phyloP scores from a whole-genome alignment of 2,329 filamentous ascomycete species.

The Xylaria multiplex region DNA sequence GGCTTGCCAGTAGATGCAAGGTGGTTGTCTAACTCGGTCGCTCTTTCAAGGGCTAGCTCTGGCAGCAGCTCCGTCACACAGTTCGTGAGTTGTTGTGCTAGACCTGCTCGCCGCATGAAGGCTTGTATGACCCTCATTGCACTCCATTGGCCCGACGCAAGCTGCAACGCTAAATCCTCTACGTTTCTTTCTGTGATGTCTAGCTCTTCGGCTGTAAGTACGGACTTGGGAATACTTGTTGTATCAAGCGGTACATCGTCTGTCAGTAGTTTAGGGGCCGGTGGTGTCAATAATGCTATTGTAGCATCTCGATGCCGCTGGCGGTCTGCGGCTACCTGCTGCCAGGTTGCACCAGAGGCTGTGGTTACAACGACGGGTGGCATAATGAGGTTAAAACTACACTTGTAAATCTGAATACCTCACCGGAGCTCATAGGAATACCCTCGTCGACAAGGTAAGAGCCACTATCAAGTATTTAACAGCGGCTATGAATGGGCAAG shows the following conservation, averaged over 20 bases:
- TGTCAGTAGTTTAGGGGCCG: constrained; percentile 49
- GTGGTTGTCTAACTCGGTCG: constrained; percentile 43
- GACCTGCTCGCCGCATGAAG: constrained; percentile 63
- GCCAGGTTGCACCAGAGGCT: constrained; percentile 53
- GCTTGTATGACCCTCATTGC: constrained; percentile 59
- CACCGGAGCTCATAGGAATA: background rate
- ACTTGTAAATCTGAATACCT: background rate
- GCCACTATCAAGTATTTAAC: background rate
- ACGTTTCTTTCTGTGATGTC: constrained; percentile 59
- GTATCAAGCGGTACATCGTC: constrained; percentile 55
- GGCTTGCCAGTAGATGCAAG: constrained; percentile 37
- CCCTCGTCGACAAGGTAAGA: background rate
- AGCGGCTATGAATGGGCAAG: background rate
- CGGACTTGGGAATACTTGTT: constrained; percentile 55
- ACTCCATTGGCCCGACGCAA: constrained; percentile 57
- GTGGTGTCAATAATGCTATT: constrained; percentile 54
- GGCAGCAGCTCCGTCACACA: constrained; percentile 46
- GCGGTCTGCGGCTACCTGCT: constrained; percentile 57
- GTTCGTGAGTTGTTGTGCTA: constrained; percentile 59
- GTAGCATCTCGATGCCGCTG: constrained; percentile 59
- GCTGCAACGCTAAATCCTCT: constrained; percentile 55
- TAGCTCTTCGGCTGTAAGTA: constrained; percentile 59
- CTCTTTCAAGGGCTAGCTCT: constrained; percentile 39
- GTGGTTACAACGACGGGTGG: constrained; percentile 41
- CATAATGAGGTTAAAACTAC: constrained; percentile 29